Evolutionary conservation across 129 eudicot species (phyloP).

Genomic region (Escallonia rubra): DNA sequence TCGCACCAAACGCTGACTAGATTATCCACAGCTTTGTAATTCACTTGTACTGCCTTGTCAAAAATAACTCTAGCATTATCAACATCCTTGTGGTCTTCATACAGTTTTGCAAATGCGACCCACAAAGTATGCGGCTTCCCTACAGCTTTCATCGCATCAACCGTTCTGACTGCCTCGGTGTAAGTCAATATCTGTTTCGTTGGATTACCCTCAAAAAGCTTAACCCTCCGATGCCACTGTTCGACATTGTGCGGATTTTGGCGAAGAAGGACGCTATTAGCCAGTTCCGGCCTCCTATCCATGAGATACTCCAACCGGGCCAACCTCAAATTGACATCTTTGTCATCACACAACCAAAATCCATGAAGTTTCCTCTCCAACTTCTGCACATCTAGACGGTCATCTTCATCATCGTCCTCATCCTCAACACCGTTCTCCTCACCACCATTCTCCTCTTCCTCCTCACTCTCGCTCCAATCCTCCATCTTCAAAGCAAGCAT

Average conservation of each 20-base stretch:
- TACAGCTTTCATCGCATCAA: constrained; percentile 94
- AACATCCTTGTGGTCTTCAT: constrained; percentile 72
- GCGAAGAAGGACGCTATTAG: constrained; percentile 83
- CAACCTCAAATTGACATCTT: constrained; percentile 76
- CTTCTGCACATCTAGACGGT: constrained; percentile 51
- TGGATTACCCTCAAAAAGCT: constrained; percentile 83
- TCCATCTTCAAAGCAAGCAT: constrained; percentile 82
- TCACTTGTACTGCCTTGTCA: constrained; percentile 90
- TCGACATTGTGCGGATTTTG: constrained; percentile 97
- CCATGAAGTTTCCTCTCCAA: constrained; percentile 41
- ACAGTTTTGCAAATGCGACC: constrained; percentile 91
- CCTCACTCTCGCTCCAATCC: constrained; percentile 49
- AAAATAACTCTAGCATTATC: constrained; percentile 84
- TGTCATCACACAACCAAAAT: constrained; percentile 79
- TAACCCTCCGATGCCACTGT: constrained; percentile 93
- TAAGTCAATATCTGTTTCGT: constrained; percentile 76
- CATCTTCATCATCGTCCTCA: constrained; percentile 55
- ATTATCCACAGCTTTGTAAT: constrained; percentile 86
- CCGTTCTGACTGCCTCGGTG: constrained; percentile 88
- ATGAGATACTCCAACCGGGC: constrained; percentile 79
- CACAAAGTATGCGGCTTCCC: constrained; percentile 96
- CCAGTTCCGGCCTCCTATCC: constrained; percentile 90
- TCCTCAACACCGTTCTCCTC: constrained; percentile 19
- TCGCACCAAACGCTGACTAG: constrained; percentile 96
- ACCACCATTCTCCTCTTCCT: constrained; percentile 29